Evolutionary conservation across 73 alveolate genomes (phyloP).

Genomic region (Paraurostyla sp.): DNA sequence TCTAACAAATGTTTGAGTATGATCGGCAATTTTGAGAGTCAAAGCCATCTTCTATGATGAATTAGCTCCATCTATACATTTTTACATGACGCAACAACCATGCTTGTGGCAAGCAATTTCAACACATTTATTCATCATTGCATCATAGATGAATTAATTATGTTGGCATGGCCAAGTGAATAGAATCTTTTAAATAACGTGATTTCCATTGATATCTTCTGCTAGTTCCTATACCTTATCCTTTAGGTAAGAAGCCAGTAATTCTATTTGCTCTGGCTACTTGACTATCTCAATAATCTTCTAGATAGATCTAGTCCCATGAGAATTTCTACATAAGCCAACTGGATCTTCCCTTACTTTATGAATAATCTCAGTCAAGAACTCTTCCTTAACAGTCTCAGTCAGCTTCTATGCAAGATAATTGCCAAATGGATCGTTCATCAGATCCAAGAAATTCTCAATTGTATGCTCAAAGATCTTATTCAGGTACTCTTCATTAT

Average conservation of each 20-base stretch:
- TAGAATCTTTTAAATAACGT: constrained; percentile 80
- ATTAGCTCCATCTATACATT: constrained; percentile 78
- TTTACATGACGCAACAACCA: constrained; percentile 85
- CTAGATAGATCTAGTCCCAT: constrained; percentile 86
- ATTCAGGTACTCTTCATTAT: constrained; percentile 63
- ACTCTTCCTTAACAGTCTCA: constrained; percentile 76
- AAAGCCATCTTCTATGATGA: constrained; percentile 59
- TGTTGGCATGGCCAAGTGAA: constrained; percentile 60
- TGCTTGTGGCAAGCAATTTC: constrained; percentile 77
- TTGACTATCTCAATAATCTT: constrained; percentile 65
- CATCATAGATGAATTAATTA: constrained; percentile 72
- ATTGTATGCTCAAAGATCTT: constrained; percentile 67
- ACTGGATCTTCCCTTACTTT: constrained; percentile 59
- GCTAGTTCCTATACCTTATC: constrained; percentile 57
- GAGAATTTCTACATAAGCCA: constrained; percentile 78
- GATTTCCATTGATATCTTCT: constrained; percentile 82
- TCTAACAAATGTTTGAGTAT: constrained; percentile 66
- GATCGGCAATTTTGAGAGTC: constrained; percentile 53
- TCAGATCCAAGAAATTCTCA: constrained; percentile 72
- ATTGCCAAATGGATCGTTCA: constrained; percentile 96
- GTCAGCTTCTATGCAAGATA: constrained; percentile 91
- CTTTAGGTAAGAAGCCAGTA: constrained; percentile 24
- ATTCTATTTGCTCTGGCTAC: constrained; percentile 56
- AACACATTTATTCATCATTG: constrained; percentile 55
- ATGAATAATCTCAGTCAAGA: constrained; percentile 60